Evolutionary conservation across 306 rosid species (phyloP), one percentile per base, ranked within the genome.

Genomic region (Sesbania bispinosa): DNA sequence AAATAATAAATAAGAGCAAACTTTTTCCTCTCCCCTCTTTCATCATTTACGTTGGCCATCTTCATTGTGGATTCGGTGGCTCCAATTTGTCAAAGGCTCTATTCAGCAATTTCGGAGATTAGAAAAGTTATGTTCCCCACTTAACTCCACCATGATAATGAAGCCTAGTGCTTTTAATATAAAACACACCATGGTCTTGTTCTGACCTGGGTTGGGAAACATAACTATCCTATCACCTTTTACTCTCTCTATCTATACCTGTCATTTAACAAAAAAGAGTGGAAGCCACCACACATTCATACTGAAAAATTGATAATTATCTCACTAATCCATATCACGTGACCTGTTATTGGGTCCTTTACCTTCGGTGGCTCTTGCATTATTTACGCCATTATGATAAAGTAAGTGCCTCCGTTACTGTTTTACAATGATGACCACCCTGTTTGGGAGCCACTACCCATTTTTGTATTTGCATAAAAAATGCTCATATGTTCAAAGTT

Each of bases 71-170:
- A 67, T 74, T 75, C 51, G 69, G 76, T 79, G 68, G 73, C 51
- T 68, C 69, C 72, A 69, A 43, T 73, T 81, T 62, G 81, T 85
- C 94, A 83, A 83, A 83, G 53, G 68, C 61, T 57, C 73, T 55
- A 73, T 72, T 85, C 88, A 85, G 82, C 84, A 54, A 74, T 75
- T 80, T 86, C 59, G 84, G 88, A 79, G 84, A 81, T 85, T 79
- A 45, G 46, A 76, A 72, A 85, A 81, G 75, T 76, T 84, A 57
- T 79, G 90, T 74, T 80, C 84, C 88, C 93, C 90, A 84, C 90
- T 85, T 67, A 50, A 63, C 59, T 58, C 75, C 65, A 62, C 81
- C 78, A 57, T 52, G 55, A 81, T 77, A 70, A 74, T 62, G 70
- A 81, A 43, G 43, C 76, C 42, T 50, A 67, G 23, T 61, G 59